A percentile compares a stretch with the other conserved stretches of the same genome.
These are phyloP conservation scores for Aspergillus panamensis DNA, from an alignment of 495 filamentous ascomycete species.

Conservation along the genomic window DNA sequence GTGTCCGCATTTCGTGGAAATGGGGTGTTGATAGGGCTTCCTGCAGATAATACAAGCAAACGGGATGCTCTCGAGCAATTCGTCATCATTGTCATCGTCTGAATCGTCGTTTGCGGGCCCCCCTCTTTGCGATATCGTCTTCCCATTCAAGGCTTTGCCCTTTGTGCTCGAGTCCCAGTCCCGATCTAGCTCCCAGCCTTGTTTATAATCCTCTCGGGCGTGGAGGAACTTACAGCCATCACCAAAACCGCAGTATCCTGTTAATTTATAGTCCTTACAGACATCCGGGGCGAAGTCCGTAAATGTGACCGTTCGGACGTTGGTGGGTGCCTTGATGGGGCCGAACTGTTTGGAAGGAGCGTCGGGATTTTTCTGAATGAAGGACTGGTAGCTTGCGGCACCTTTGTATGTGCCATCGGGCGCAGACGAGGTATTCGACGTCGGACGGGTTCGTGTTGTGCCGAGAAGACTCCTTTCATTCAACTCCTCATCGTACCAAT, in stretches of 20 bases:
- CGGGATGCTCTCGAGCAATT: constrained; percentile 78
- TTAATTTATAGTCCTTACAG: constrained; percentile 93
- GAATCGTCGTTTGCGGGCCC: constrained; percentile 45
- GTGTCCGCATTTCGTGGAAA: constrained; percentile 88
- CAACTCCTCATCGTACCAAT: constrained; percentile 79
- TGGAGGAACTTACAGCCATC: constrained; percentile 64
- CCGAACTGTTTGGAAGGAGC: constrained; percentile 70
- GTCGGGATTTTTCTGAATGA: constrained; percentile 80
- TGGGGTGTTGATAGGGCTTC: constrained; percentile 72
- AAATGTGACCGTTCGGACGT: constrained; percentile 84
- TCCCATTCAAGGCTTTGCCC: constrained; percentile 63
- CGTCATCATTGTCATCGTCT: constrained; percentile 67
- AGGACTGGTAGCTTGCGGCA: constrained; percentile 63
- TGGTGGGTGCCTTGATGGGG: constrained; percentile 83
- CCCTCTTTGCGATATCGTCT: constrained; percentile 54
- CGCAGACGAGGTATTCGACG: constrained; percentile 23
- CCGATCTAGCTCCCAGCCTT: constrained; percentile 90
- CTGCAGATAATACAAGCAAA: constrained; percentile 95
- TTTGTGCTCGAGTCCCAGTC: constrained; percentile 89
- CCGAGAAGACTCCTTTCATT: constrained; percentile 62
- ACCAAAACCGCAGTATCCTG: constrained; percentile 46
- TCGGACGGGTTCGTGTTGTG: constrained; percentile 47
- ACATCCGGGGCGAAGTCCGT: constrained; percentile 92
- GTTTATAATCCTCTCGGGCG: constrained; percentile 79
- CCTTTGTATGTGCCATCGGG: constrained; percentile 76